phyloP scores from a whole-genome alignment of 805 yeast genomes.

The Hanseniaspora hatyaiensis region DNA sequence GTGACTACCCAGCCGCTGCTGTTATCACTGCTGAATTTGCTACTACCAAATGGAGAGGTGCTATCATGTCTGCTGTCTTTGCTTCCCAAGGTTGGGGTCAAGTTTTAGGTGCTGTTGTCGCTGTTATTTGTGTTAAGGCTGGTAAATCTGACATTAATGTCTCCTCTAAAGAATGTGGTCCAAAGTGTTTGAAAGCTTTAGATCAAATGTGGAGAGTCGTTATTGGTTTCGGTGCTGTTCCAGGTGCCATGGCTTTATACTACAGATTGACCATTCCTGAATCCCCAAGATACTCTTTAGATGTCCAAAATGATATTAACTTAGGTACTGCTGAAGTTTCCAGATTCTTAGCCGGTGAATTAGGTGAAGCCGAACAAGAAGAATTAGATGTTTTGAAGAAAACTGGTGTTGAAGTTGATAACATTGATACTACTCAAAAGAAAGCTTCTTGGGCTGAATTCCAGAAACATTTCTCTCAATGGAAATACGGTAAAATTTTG shows the following conservation, averaged over 20 bases:
- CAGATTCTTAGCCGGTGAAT: conserved; percentile 39
- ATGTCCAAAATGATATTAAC: conserved; percentile 49
- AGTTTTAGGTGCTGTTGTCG: conserved; percentile 73
- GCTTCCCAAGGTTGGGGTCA: conserved; percentile 98
- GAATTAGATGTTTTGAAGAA: conserved; percentile 36
- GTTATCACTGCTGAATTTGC: conserved; percentile 85
- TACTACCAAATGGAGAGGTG: conserved; percentile 96
- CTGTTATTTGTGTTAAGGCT: conserved; percentile 63
- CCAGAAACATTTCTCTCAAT: conserved; percentile 59
- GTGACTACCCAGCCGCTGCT: conserved; percentile 91
- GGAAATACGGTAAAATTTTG: conserved; percentile 77
- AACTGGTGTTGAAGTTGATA: conserved; percentile 42
- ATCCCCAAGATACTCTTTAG: conserved; percentile 84
- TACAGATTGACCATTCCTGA: conserved; percentile 90
- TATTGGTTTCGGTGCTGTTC: conserved; percentile 81
- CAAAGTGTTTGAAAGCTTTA: conserved; percentile 59
- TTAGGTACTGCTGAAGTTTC: conserved; percentile 47
- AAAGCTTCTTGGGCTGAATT: conserved; percentile 74
- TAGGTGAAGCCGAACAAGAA: conserved; percentile 42
- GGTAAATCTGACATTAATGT: conserved; percentile 50
- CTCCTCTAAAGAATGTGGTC: conserved; percentile 53
- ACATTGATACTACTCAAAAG: conserved; percentile 40
- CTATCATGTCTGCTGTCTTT: conserved; percentile 90
- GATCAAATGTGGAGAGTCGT: conserved; percentile 93
- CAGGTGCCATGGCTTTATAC: conserved; percentile 74